These are phyloP conservation scores for Neoboletus subvelutipes DNA, from an alignment of 768 basidiomycete genomes.

Conservation along the genomic window DNA sequence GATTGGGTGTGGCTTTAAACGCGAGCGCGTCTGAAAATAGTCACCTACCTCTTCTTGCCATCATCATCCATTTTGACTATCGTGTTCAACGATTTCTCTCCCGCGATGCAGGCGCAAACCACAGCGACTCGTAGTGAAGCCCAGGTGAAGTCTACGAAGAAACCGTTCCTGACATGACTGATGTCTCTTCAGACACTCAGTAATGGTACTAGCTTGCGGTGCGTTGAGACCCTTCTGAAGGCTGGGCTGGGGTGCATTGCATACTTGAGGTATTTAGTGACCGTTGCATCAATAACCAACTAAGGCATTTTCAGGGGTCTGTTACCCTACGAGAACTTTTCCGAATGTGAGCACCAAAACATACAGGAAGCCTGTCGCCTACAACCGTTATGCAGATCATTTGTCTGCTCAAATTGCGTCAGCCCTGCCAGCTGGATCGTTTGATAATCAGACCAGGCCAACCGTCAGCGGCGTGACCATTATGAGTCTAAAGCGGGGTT, in stretches of 20 bases:
- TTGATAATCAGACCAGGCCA: conserved; percentile 38
- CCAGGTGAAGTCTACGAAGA: conserved; percentile 18
- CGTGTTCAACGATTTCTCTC: neutral
- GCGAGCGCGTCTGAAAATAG: conserved; percentile 13
- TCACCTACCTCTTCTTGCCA: neutral
- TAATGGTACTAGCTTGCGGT: conserved; percentile 60
- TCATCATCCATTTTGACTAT: neutral
- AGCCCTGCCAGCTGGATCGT: conserved; percentile 34
- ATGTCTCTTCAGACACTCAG: conserved; percentile 43
- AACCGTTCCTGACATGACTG: neutral
- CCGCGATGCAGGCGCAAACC: conserved; percentile 29
- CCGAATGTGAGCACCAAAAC: conserved; percentile 46
- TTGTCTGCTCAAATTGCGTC: conserved; percentile 34
- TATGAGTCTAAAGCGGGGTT: conserved; percentile 71
- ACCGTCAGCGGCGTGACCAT: conserved; percentile 68
- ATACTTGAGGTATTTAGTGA: conserved; percentile 56
- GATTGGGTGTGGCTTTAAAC: conserved; percentile 15
- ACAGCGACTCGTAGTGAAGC: conserved; percentile 18
- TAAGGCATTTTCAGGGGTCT: conserved; percentile 51
- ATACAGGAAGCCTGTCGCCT: neutral
- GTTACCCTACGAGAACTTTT: conserved; percentile 78
- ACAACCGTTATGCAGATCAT: conserved; percentile 18
- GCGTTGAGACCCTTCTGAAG: conserved; percentile 68
- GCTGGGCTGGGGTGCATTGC: conserved; percentile 78
- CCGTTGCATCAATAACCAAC: neutral